Evolutionary conservation across 225 moss, liverwort and hornwort species (phyloP).

Genomic region (Marchantia paleacea): DNA sequence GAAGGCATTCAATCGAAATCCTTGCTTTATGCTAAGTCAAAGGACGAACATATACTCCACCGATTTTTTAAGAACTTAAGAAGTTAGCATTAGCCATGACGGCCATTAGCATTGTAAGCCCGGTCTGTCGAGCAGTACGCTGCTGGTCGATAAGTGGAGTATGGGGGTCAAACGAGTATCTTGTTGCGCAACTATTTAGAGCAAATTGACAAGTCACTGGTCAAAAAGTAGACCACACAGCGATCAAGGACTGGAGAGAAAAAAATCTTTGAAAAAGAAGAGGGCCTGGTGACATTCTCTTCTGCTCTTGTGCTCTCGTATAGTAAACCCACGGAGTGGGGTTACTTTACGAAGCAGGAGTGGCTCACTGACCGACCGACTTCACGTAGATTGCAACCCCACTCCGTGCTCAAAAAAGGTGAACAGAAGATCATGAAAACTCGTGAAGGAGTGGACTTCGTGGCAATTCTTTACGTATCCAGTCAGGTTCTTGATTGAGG

Average conservation of each 20-base stretch:
- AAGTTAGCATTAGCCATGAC: too few relatives aligned
- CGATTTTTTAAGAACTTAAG: background rate
- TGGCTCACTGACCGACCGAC: background rate
- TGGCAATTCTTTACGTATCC: background rate
- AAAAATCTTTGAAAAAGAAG: background rate
- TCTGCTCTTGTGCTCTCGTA: background rate
- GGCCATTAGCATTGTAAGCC: background rate
- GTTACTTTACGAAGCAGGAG: background rate
- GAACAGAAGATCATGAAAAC: background rate
- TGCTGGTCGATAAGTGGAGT: background rate
- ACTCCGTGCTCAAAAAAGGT: background rate
- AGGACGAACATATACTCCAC: slow-evolving; percentile 1
- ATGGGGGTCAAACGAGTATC: background rate
- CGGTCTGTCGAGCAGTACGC: background rate
- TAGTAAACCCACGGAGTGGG: background rate
- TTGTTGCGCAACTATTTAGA: background rate
- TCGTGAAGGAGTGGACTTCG: background rate
- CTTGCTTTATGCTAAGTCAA: background rate
- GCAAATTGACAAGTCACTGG: background rate
- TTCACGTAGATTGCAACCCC: background rate
- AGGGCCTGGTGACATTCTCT: background rate
- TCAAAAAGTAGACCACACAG: background rate
- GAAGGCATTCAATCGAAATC: background rate
- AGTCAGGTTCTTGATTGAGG: background rate
- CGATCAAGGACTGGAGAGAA: background rate